Evolutionary conservation across 2,329 filamentous ascomycete genomes (phyloP).

Genomic region (Pezizomycotina sp.): DNA sequence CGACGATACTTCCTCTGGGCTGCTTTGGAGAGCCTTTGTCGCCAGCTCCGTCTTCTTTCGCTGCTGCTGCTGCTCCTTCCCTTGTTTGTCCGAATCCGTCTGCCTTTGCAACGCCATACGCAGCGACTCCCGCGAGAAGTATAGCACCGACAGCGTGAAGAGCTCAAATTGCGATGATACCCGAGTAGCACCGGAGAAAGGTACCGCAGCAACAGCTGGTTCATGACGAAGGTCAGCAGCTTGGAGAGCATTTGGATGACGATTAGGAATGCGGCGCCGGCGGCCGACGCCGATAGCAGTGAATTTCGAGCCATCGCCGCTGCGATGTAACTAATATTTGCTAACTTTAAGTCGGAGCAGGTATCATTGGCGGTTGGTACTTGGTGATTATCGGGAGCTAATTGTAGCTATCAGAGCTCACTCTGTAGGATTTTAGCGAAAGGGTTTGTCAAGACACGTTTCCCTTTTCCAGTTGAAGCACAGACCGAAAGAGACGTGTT

Average conservation of each 20-base stretch:
- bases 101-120: conserved; percentile 83
- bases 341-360: too few relatives aligned
- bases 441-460: too few relatives aligned
- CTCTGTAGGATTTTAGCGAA: too few relatives aligned
- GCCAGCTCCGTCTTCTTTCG: conserved; percentile 11
- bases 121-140: conserved; percentile 81
- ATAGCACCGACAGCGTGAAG: conserved; percentile 81
- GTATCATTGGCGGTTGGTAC: too few relatives aligned
- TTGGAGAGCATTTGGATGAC: conserved; percentile 76
- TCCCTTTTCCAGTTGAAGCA: too few relatives aligned
- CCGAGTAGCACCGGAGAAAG: conserved; percentile 73
- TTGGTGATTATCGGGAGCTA: too few relatives aligned
- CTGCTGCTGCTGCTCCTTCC: conserved; percentile 6
- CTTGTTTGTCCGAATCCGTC: conserved; percentile 24
- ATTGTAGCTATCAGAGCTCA: too few relatives aligned
- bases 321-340: too few relatives aligned
- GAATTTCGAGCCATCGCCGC: conserved; percentile 17
- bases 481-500: too few relatives aligned
- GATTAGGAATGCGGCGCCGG: conserved; percentile 72
- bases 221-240: conserved; percentile 74
- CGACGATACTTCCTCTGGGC: conserved; percentile 24
- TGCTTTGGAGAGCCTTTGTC: too few relatives aligned
- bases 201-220: conserved; percentile 77
- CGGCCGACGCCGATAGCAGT: conserved; percentile 34
- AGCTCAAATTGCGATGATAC: conserved; percentile 81